A percentile compares a stretch with the other conserved stretches of the same genome.
Conservation (phyloP, 495 filamentous ascomycete species). For the Lindgomyces ingoldianus region DNA sequence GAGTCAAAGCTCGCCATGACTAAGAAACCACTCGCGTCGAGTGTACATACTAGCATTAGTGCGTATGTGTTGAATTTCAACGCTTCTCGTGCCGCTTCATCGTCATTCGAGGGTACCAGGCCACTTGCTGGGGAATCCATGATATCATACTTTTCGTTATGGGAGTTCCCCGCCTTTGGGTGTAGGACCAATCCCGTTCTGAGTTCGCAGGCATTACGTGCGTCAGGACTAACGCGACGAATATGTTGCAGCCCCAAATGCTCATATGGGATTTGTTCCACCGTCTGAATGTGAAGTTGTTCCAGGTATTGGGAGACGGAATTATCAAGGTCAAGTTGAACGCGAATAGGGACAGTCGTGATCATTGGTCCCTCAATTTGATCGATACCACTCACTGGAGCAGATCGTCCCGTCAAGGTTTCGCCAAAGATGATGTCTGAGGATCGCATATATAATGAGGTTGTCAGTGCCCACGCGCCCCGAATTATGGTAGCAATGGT, state of each 20-base stretch:
- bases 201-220: slow-evolving; percentile 28
- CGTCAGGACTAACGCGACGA: slow-evolving; percentile 26
- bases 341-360: slow-evolving; percentile 35
- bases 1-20: slow-evolving; percentile 66
- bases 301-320: slow-evolving; percentile 35
- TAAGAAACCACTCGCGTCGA: slow-evolving; percentile 57
- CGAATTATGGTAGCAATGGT: slow-evolving; percentile 63
- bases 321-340: slow-evolving; percentile 6
- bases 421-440: slow-evolving; percentile 48
- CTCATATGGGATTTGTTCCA: slow-evolving; percentile 30
- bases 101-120: slow-evolving; percentile 47
- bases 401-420: slow-evolving; percentile 35
- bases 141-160: slow-evolving; percentile 36
- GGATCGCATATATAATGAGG: slow-evolving; percentile 9
- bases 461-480: slow-evolving; percentile 61
- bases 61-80: slow-evolving; percentile 69
- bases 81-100: slow-evolving; percentile 62
- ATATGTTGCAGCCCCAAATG: slow-evolving; percentile 37
- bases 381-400: slow-evolving; percentile 27
- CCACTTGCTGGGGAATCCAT: slow-evolving; percentile 49
- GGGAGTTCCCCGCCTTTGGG: slow-evolving; percentile 39
- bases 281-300: slow-evolving; percentile 16
- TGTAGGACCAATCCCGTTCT: slow-evolving; percentile 34
- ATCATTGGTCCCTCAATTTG: slow-evolving; percentile 40
- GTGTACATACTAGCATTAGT: slow-evolving; percentile 63